Evolutionary conservation across 176 grass and related monocot species (phyloP).

Genomic region (Melocanna baccifera): DNA sequence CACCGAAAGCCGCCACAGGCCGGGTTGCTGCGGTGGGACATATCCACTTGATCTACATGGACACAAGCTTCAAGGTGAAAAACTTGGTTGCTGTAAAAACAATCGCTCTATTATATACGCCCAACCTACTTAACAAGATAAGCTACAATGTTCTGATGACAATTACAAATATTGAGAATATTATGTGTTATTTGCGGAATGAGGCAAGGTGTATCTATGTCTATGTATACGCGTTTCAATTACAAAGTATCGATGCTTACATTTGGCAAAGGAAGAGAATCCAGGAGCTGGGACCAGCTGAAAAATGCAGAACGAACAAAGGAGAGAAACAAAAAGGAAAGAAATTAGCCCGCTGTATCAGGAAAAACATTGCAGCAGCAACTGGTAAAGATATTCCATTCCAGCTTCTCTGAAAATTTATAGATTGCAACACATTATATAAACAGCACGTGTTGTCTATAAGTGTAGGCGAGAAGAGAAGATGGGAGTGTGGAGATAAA

Average conservation of each 20-base stretch:
- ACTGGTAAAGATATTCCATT: conserved; percentile 40
- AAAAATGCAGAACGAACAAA: conserved; percentile 31
- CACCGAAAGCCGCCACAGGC: conserved; percentile 76
- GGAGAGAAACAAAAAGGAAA: conserved; percentile 9
- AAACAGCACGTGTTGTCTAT: neutral
- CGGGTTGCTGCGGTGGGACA: conserved; percentile 79
- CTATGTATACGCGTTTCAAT: conserved; percentile 15
- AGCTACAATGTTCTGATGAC: neutral
- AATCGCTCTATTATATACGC: neutral
- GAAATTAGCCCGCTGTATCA: conserved; percentile 27
- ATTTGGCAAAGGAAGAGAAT: conserved; percentile 90
- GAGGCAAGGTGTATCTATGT: conserved; percentile 18
- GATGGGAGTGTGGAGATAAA: conserved; percentile 14
- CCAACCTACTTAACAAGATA: conserved; percentile 7
- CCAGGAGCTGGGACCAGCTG: conserved; percentile 91
- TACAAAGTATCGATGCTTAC: conserved; percentile 57
- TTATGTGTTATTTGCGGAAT: conserved; percentile 15
- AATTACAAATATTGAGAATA: conserved; percentile 21
- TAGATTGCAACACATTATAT: conserved; percentile 25
- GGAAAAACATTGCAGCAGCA: conserved; percentile 30
- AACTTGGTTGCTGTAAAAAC: conserved; percentile 19
- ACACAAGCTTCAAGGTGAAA: conserved; percentile 24
- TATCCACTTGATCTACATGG: conserved; percentile 92
- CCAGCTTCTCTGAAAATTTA: conserved; percentile 11
- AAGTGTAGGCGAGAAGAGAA: conserved; percentile 23